phyloP scores from a whole-genome alignment of 805 yeast genomes.

The Teunomyces cretensis region DNA sequence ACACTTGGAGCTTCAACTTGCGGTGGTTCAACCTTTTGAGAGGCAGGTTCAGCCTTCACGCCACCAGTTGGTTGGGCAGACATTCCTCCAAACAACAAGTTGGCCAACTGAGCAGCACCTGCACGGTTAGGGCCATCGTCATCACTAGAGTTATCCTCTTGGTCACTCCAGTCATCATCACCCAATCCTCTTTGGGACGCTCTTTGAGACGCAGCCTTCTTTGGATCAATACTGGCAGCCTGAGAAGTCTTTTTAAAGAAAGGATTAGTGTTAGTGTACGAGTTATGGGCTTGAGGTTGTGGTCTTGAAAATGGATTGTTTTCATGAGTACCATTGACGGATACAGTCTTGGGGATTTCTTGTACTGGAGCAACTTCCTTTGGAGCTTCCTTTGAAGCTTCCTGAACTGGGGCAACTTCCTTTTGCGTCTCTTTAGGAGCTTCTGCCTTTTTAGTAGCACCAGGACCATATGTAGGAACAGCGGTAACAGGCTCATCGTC shows the following conservation, averaged over 20 bases:
- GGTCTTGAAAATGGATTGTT: constrained; percentile 52
- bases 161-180: constrained; percentile 47
- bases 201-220: constrained; percentile 68
- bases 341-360: background rate
- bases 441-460: constrained; percentile 9
- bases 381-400: constrained; percentile 8
- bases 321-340: constrained; percentile 25
- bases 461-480: constrained; percentile 22
- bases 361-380: background rate
- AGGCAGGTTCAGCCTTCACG: background rate
- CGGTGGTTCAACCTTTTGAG: background rate
- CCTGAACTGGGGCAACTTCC: constrained; percentile 7
- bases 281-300: constrained; percentile 8
- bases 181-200: constrained; percentile 63
- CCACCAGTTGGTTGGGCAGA: constrained; percentile 31
- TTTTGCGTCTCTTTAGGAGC: background rate
- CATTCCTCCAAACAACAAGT: constrained; percentile 52
- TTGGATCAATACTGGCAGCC: constrained; percentile 46
- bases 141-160: constrained; percentile 42
- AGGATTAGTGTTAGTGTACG: constrained; percentile 44
- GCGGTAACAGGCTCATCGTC: constrained; percentile 24
- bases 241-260: constrained; percentile 51
- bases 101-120: constrained; percentile 58
- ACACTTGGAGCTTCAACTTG: constrained; percentile 6
- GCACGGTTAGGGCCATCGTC: constrained; percentile 50